Base-by-base conservation (phyloP, 2,329 filamentous ascomycete genomes). In the Diaporthe citrichinensis region DNA sequence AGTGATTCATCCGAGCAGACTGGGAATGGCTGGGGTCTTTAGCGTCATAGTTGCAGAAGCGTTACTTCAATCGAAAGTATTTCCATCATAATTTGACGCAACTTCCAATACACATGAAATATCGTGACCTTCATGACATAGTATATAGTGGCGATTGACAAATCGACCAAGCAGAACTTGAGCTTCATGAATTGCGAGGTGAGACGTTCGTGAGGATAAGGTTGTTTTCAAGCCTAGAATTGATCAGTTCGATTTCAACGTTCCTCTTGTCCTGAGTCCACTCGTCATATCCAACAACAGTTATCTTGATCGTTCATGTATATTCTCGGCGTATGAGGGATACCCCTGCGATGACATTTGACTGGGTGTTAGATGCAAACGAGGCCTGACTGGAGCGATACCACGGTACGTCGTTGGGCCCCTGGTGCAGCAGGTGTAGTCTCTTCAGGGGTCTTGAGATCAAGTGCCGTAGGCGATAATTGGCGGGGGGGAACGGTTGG, bases 351-450 rank as follows among this genome's bases (percentile, higher is more conserved):
- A 41, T 10, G 31, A 7, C 23, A 25, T 4, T 4, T 51, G 62
- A 39, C 34, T 41, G 65, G 65, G 23, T 34, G 49, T 69, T 23
- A 41, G 49, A 69, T 69, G 34, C 49, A 69, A 55, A 69, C 49
- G 10, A 55, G 36, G 41, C 14, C 20, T 49, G 61, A 1, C 25
- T 41, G 2, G 1, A 14, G 1, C 3, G 17, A 49, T 14, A 49
- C 41, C 5, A 55, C 49, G 9, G n/a, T 8, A 28, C 5, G 46
- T 41, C n/a, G 15, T 6, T 14, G n/a, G 49, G 8, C 49, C 14
- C 39, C 31, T 12, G 28, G 14, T 28, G 34, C 4, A 20, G 14
- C 14, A 15, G 34, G 34, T 4, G 28, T 51, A 28, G 44, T 20
- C 46, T 28, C 41, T 39, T n/a, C n/a, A n/a, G 4, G 7, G 46